phyloP scores from a whole-genome alignment of 768 basidiomycete genomes.

The Hericium erinaceus region DNA sequence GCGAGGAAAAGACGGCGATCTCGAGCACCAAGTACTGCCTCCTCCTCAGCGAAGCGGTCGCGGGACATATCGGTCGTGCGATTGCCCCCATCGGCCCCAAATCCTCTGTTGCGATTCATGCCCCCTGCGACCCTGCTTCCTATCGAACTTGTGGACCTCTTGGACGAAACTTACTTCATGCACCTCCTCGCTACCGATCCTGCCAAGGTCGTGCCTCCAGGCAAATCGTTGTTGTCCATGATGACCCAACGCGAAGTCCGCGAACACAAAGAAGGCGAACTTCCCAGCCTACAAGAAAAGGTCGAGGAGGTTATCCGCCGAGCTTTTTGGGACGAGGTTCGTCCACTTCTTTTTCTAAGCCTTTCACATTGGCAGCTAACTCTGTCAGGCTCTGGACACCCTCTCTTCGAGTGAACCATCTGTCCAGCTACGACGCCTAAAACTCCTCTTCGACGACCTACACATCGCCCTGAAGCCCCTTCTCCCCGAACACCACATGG shows the following conservation, averaged over 20 bases:
- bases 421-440: slow-evolving; percentile 49
- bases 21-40: neutral
- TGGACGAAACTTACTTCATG: slow-evolving; percentile 57
- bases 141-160: slow-evolving; percentile 41
- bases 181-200: slow-evolving; percentile 62
- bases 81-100: neutral
- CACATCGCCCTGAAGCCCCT: slow-evolving; percentile 41
- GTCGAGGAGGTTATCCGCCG: slow-evolving; percentile 41
- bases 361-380: slow-evolving; percentile 1
- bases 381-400: slow-evolving; percentile 39
- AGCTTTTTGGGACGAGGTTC: slow-evolving; percentile 71
- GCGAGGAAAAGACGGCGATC: neutral
- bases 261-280: slow-evolving; percentile 10
- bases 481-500: slow-evolving; percentile 44
- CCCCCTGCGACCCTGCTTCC: slow-evolving; percentile 30
- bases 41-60: neutral
- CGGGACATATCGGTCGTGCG: neutral
- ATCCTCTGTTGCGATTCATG: slow-evolving; percentile 16
- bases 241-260: slow-evolving; percentile 27
- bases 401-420: slow-evolving; percentile 53
- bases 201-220: slow-evolving; percentile 50
- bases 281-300: slow-evolving; percentile 34
- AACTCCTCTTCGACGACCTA: slow-evolving; percentile 46
- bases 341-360: slow-evolving; percentile 4
- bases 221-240: slow-evolving; percentile 64